phyloP scores from a whole-genome alignment of 179 eudicot species.

The Monotropa hypopitys region DNA sequence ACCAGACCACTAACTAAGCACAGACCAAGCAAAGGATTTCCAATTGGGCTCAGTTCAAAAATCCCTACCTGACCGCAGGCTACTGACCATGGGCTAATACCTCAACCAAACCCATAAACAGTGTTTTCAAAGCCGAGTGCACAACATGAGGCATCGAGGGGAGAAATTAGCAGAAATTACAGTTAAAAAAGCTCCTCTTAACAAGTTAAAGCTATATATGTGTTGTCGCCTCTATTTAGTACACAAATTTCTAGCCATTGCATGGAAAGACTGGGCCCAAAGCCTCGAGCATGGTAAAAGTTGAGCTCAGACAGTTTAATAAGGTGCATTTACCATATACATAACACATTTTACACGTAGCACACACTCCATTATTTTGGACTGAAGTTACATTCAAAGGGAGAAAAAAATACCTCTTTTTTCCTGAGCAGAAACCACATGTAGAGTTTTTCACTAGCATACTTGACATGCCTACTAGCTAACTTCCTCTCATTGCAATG shows the following conservation, averaged over 20 bases:
- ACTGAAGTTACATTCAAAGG: neutral
- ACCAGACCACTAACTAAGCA: neutral
- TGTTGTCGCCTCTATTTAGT: neutral
- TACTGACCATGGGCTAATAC: neutral
- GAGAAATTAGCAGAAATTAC: neutral
- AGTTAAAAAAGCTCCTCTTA: neutral
- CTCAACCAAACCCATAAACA: neutral
- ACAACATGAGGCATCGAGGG: neutral
- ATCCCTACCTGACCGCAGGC: neutral
- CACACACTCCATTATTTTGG: neutral
- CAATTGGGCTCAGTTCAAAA: neutral
- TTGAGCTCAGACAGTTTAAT: neutral
- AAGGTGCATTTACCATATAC: neutral
- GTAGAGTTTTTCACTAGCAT: constrained; percentile 63
- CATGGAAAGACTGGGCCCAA: neutral
- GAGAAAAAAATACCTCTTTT: constrained; percentile 42
- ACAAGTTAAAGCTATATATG: neutral
- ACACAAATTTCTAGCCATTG: neutral
- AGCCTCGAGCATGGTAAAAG: neutral
- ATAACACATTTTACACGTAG: neutral
- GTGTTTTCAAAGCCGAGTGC: neutral
- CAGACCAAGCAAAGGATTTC: neutral
- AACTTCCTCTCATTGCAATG: constrained; percentile 63
- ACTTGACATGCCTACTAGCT: constrained; percentile 71
- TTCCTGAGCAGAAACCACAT: constrained; percentile 74